phyloP scores from a whole-genome alignment of 1,284 basidiomycete genomes.

The Meira nashicola region DNA sequence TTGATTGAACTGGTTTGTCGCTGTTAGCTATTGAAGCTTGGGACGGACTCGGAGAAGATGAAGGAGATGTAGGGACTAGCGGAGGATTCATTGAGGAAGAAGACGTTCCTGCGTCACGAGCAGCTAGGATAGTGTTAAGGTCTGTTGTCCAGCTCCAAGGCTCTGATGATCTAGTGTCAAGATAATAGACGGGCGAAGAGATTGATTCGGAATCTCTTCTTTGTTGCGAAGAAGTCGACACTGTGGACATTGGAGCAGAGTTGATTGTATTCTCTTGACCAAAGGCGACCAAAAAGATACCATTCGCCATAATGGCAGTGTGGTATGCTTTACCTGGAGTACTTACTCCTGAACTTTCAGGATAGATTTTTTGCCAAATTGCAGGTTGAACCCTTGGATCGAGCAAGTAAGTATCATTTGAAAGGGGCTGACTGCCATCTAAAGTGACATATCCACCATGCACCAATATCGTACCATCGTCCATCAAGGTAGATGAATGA shows the following conservation, averaged over 20 bases:
- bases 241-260: not conserved
- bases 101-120: not conserved
- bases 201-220: not conserved
- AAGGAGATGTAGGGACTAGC: not conserved
- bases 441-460: slow-evolving; percentile 44
- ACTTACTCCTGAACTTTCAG: not conserved
- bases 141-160: slow-evolving; percentile 36
- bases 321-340: slow-evolving; percentile 50
- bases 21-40: not conserved
- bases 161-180: slow-evolving; percentile 14
- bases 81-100: not conserved
- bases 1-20: not conserved
- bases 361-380: slow-evolving; percentile 19
- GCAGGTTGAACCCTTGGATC: slow-evolving; percentile 33
- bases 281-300: slow-evolving; percentile 48
- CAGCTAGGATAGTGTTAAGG: slow-evolving; percentile 29
- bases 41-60: not conserved
- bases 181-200: slow-evolving; percentile 10
- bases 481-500: slow-evolving; percentile 38
- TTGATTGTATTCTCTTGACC: slow-evolving; percentile 19
- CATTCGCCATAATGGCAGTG: slow-evolving; percentile 38
- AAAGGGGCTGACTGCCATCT: slow-evolving; percentile 23
- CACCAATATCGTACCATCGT: slow-evolving; percentile 44
- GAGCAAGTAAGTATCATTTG: slow-evolving; percentile 42
- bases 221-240: not conserved